Percentiles rank a stretch among this genome's conserved stretches.
These are phyloP conservation scores for Oryza coarctata DNA, from an alignment of 176 grass and related monocot species.

Conservation along the genomic window DNA sequence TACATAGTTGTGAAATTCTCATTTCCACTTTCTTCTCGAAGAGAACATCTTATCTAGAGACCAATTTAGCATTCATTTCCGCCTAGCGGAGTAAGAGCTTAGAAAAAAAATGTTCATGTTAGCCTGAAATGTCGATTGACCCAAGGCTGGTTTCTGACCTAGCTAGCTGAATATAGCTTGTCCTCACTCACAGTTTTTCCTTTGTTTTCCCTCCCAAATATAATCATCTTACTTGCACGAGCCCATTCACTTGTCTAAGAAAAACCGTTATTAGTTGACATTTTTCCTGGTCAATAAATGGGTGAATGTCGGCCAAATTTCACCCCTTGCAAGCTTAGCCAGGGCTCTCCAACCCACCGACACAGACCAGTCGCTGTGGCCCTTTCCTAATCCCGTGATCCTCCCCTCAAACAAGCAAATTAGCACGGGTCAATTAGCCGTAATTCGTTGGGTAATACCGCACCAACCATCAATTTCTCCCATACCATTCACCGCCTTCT, in stretches of 20 bases:
- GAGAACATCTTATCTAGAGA: not conserved
- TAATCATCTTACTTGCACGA: not conserved
- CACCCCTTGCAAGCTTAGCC: not conserved
- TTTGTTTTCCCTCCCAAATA: not conserved
- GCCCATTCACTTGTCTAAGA: not conserved
- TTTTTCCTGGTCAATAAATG: constrained; percentile 9
- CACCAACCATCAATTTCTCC: not conserved
- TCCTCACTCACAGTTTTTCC: not conserved
- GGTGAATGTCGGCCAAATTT: not conserved
- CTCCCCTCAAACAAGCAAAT: not conserved
- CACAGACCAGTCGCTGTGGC: not conserved
- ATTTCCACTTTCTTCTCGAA: not conserved
- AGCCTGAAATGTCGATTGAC: not conserved
- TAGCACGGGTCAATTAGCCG: not conserved
- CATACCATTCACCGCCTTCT: not conserved
- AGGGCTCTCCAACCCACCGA: not conserved
- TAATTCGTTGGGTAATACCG: not conserved
- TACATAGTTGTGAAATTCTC: not conserved
- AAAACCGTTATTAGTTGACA: not conserved
- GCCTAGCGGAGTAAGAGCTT: not conserved
- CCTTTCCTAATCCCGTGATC: not conserved
- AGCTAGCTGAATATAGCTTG: not conserved
- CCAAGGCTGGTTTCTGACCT: not conserved
- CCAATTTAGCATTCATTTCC: not conserved
- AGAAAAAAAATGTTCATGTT: not conserved